Conservation (phyloP, 2,329 filamentous ascomycete genomes). For the Phaeophleospora eucalypticola region DNA sequence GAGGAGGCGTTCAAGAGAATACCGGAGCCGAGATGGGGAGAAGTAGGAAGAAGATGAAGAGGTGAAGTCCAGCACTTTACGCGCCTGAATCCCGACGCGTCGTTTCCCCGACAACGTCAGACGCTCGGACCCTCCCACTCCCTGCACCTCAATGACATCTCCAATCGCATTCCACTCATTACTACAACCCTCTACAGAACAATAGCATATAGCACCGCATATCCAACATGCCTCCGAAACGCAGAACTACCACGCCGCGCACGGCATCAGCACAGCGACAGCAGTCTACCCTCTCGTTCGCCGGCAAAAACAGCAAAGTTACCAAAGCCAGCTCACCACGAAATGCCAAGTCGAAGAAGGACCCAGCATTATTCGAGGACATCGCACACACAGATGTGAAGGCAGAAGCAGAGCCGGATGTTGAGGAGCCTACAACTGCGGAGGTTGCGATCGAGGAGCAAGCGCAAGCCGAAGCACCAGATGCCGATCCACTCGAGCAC, state of each 20-base stretch:
- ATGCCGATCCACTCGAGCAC: conserved; percentile 21
- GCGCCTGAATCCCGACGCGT: background rate
- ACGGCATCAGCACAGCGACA: conserved; percentile 39
- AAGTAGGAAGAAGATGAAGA: background rate
- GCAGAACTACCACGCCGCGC: conserved; percentile 39
- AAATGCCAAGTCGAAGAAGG: conserved; percentile 37
- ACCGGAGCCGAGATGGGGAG: no score
- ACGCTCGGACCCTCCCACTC: background rate
- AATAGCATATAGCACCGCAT: background rate
- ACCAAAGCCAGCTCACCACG: conserved; percentile 51
- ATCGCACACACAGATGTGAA: conserved; percentile 24
- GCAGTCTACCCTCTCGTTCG: conserved; percentile 62
- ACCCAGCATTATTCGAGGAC: conserved; percentile 34
- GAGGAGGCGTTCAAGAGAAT: no score
- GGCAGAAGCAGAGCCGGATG: conserved; percentile 25
- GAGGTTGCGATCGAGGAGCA: conserved; percentile 40
- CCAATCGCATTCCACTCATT: background rate
- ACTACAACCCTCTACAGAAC: background rate
- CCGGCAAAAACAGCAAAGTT: conserved; percentile 45
- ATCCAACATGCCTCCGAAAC: conserved; percentile 45
- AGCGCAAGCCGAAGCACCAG: conserved; percentile 31
- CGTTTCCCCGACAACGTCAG: background rate
- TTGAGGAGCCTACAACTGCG: conserved; percentile 35
- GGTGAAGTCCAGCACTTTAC: conserved; percentile 2
- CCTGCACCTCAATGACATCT: background rate